Conservation (phyloP, 371 early-diverging fungal species). For the Mortierella sp. region DNA sequence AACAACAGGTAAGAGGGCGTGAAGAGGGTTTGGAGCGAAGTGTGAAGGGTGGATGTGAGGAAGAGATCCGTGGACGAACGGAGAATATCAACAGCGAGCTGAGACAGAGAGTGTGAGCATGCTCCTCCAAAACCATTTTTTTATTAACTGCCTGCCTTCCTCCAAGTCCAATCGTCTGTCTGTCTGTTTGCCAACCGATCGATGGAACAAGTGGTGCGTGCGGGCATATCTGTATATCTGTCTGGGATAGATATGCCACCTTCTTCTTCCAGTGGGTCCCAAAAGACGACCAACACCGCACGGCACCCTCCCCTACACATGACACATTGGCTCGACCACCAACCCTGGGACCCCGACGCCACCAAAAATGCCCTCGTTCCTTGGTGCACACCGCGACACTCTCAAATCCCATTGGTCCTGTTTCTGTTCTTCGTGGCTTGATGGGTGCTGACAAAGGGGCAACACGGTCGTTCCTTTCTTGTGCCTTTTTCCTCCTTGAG, state of each 20-base stretch:
- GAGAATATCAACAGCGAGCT: not conserved
- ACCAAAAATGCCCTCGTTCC: not conserved
- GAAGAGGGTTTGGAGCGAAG: not conserved
- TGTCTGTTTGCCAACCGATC: not conserved
- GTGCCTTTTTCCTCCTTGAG: not conserved
- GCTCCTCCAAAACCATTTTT: not conserved
- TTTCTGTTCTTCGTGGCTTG: not conserved
- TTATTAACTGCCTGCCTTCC: not conserved
- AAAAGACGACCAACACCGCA: no score
- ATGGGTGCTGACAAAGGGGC: no score
- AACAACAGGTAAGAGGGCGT: not conserved
- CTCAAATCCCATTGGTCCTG: not conserved
- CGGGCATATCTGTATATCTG: not conserved
- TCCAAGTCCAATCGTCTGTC: not conserved
- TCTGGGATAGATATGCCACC: not conserved
- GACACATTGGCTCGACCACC: no score
- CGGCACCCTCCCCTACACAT: no score
- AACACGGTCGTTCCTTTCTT: not conserved
- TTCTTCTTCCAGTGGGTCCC: not conserved
- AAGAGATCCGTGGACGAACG: not conserved
- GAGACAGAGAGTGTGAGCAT: not conserved
- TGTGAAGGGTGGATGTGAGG: not conserved
- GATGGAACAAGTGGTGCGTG: constrained; percentile 1
- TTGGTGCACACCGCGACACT: not conserved
- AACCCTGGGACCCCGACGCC: constrained; percentile 4